phyloP scores from a whole-genome alignment of 495 filamentous ascomycete species.

The Penicillium salamii region DNA sequence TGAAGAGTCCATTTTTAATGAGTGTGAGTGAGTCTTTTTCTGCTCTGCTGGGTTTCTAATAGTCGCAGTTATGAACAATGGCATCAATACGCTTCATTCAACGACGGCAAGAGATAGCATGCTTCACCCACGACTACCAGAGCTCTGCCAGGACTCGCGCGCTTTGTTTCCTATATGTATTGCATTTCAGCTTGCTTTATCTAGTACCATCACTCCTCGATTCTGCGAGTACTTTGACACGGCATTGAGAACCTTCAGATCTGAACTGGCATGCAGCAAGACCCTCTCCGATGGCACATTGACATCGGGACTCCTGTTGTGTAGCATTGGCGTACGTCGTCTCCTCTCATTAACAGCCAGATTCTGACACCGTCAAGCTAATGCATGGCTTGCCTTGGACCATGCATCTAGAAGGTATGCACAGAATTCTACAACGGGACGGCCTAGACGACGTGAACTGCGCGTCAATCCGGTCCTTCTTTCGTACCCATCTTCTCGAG shows the following conservation, averaged over 20 bases:
- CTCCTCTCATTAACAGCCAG: not conserved
- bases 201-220: slow-evolving; percentile 4
- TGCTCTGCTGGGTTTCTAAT: not conserved
- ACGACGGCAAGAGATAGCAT: slow-evolving; percentile 22
- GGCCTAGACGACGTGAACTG: slow-evolving; percentile 4
- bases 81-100: slow-evolving; percentile 35
- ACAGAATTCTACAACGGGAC: slow-evolving; percentile 29
- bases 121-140: slow-evolving; percentile 22
- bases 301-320: slow-evolving; percentile 33
- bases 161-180: slow-evolving; percentile 34
- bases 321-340: slow-evolving; percentile 35
- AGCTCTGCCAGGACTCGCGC: slow-evolving; percentile 26
- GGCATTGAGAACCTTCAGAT: slow-evolving; percentile 28
- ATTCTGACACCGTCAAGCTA: slow-evolving; percentile 17
- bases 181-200: slow-evolving; percentile 29
- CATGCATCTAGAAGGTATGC: slow-evolving; percentile 39
- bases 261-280: slow-evolving; percentile 25
- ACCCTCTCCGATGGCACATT: slow-evolving; percentile 31
- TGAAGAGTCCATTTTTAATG: slow-evolving; percentile 26
- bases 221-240: slow-evolving; percentile 36
- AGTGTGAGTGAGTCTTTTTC: slow-evolving; percentile 31
- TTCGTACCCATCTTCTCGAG: slow-evolving; percentile 32
- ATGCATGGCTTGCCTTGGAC: slow-evolving; percentile 38
- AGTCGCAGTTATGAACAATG: slow-evolving; percentile 25
- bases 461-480: slow-evolving; percentile 6